Conservation (phyloP, 2,329 filamentous ascomycete species). For the Penicillium corylophilum region DNA sequence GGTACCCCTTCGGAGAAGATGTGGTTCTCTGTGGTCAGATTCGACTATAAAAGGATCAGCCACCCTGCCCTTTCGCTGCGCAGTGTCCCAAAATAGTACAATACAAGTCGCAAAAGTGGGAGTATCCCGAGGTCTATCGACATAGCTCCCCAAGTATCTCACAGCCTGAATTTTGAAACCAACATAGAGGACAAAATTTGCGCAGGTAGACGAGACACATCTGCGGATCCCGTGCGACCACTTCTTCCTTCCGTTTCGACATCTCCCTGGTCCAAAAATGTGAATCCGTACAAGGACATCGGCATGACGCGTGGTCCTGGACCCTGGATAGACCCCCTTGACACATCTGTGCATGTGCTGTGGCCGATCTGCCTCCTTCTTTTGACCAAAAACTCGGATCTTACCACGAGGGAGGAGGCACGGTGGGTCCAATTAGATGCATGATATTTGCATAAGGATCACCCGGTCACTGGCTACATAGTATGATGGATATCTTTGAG, state of each 20-base stretch:
- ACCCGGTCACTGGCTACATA: too few species aligned
- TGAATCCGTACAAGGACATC: neutral
- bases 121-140: too few species aligned
- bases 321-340: slow-evolving; percentile 1
- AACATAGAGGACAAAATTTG: neutral
- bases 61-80: too few species aligned
- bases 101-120: too few species aligned
- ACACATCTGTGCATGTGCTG: neutral
- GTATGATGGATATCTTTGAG: neutral
- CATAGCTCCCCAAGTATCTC: neutral
- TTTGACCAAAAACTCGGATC: neutral
- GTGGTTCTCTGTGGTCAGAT: slow-evolving; percentile 71
- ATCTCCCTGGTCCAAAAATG: neutral
- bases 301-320: slow-evolving; percentile 7
- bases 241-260: too few species aligned
- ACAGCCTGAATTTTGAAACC: neutral
- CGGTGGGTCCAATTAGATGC: neutral
- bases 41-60: too few species aligned
- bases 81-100: too few species aligned
- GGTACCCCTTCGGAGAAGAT: slow-evolving; percentile 76
- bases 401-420: neutral
- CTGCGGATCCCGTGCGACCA: neutral
- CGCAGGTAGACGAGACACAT: neutral
- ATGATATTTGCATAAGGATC: neutral
- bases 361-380: neutral